Percentiles rank a stretch among this genome's conserved stretches.
These are phyloP conservation scores for Clathrus columnatus DNA, from an alignment of 768 basidiomycete genomes.

Conservation along the genomic window DNA sequence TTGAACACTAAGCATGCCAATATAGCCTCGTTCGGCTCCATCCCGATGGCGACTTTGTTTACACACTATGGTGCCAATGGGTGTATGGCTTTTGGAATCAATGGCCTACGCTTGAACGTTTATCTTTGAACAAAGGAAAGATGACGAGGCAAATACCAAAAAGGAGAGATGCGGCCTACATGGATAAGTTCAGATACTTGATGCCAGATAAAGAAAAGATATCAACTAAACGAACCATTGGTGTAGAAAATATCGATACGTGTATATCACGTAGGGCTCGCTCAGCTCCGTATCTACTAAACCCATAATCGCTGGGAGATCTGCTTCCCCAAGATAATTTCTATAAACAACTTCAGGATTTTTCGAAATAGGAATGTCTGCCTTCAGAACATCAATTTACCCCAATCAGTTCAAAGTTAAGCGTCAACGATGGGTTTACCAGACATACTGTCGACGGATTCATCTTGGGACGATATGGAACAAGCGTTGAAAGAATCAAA, in stretches of 20 bases:
- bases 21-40: constrained; percentile 79
- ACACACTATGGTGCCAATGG: constrained; percentile 92
- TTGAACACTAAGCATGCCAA: constrained; percentile 93
- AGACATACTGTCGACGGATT: too few relatives aligned
- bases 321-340: constrained; percentile 65
- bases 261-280: constrained; percentile 94
- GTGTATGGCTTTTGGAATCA: constrained; percentile 44
- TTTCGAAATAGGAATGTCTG: too few relatives aligned
- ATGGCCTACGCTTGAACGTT: constrained; percentile 33
- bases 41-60: constrained; percentile 88
- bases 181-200: neutral
- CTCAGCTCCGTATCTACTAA: constrained; percentile 88
- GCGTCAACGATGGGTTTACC: too few relatives aligned
- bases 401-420: too few relatives aligned
- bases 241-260: constrained; percentile 92
- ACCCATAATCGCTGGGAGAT: constrained; percentile 75
- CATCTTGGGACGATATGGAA: too few relatives aligned
- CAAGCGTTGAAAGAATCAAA: too few relatives aligned
- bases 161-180: constrained; percentile 84
- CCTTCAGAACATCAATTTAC: too few relatives aligned
- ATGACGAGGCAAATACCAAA: constrained; percentile 39
- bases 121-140: neutral
- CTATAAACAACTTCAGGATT: constrained; percentile 62
- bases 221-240: constrained; percentile 85
- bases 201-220: constrained; percentile 11